These are phyloP conservation scores for Ogataea saltuana DNA, from an alignment of 805 yeast genomes.

Conservation along the genomic window DNA sequence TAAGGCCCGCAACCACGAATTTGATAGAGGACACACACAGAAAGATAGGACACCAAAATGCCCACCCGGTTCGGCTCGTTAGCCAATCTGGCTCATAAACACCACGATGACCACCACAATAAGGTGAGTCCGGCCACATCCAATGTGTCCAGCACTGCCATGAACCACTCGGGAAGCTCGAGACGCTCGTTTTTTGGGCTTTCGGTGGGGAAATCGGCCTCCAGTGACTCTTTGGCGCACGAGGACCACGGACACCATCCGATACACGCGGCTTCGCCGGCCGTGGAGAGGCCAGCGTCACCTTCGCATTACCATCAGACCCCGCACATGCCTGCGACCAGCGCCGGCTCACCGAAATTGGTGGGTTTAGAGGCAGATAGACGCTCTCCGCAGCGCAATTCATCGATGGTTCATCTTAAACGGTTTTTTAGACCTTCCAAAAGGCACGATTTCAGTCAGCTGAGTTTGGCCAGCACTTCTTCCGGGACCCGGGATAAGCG, in stretches of 20 bases:
- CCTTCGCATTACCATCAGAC: slow-evolving; percentile 20
- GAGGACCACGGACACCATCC: slow-evolving; percentile 34
- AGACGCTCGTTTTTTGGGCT: slow-evolving; percentile 35
- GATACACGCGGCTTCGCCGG: slow-evolving; percentile 7
- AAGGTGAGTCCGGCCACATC: slow-evolving; percentile 20
- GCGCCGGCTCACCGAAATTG: slow-evolving; percentile 16
- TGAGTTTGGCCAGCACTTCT: slow-evolving; percentile 20
- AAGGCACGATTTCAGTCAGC: slow-evolving; percentile 24
- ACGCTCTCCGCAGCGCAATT: slow-evolving; percentile 15
- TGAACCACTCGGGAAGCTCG: slow-evolving; percentile 27
- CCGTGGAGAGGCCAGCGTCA: slow-evolving; percentile 6
- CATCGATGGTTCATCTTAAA: slow-evolving; percentile 70
- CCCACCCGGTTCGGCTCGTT: slow-evolving; percentile 34
- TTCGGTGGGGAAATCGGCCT: slow-evolving; percentile 30
- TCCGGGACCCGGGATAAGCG: slow-evolving; percentile 34
- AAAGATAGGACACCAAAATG: slow-evolving; percentile 20
- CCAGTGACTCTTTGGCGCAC: slow-evolving; percentile 30
- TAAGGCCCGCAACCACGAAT: too few species aligned
- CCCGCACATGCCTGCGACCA: slow-evolving; percentile 20
- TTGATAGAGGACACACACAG: too few species aligned
- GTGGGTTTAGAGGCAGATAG: too few species aligned
- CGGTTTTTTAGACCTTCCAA: slow-evolving; percentile 66
- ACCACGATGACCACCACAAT: slow-evolving; percentile 24
- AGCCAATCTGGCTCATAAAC: slow-evolving; percentile 28
- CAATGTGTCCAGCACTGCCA: slow-evolving; percentile 21